Conservation (phyloP, 768 basidiomycete genomes). For the Tylopilus rubrobrunneus region DNA sequence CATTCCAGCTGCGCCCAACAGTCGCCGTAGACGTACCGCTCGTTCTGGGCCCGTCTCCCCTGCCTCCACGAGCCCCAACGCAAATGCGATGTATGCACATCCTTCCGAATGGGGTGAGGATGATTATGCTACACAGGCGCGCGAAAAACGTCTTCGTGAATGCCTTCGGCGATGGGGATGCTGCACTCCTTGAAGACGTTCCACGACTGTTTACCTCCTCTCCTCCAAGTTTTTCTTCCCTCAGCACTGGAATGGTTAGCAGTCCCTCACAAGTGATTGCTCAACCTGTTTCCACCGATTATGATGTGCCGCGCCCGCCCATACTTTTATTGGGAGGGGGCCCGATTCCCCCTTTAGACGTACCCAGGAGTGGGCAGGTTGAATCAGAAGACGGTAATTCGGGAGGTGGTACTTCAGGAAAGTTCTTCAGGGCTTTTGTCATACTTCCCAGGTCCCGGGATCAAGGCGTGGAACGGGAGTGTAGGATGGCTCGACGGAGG, state of each 20-base stretch:
- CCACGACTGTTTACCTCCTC: constrained; percentile 45
- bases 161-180: constrained; percentile 62
- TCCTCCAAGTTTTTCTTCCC: constrained; percentile 6
- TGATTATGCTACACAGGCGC: constrained; percentile 56
- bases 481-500: constrained; percentile 57
- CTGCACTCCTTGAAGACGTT: constrained; percentile 57
- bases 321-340: constrained; percentile 25
- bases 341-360: constrained; percentile 21
- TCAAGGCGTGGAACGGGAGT: constrained; percentile 46
- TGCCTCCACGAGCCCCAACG: constrained; percentile 33
- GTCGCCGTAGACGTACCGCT: constrained; percentile 14
- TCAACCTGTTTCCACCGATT: constrained; percentile 24
- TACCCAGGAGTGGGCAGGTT: constrained; percentile 15
- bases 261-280: constrained; percentile 18
- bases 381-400: constrained; percentile 16
- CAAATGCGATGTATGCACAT: not conserved
- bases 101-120: constrained; percentile 61
- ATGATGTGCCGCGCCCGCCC: constrained; percentile 22
- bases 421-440: constrained; percentile 67
- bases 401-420: constrained; percentile 16
- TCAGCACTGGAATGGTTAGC: not conserved
- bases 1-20: not conserved
- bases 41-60: constrained; percentile 24
- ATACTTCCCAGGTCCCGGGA: constrained; percentile 64
- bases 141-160: constrained; percentile 69